Evolutionary conservation across 202 grass and related monocot species (phyloP).

Genomic region (Brachypodium distachyon): DNA sequence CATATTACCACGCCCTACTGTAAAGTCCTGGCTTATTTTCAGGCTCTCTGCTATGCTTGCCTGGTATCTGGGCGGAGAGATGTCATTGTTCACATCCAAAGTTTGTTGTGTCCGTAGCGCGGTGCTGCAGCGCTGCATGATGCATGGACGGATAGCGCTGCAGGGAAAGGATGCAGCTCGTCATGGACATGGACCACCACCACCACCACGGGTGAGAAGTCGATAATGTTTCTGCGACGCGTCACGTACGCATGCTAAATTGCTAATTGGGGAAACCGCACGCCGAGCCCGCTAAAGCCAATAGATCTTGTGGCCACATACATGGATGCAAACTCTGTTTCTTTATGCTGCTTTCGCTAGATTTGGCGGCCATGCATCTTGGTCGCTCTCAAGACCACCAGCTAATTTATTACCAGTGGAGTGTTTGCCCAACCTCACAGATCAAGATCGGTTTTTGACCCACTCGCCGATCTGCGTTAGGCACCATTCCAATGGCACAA

Average conservation of each 20-base stretch:
- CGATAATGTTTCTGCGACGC: background rate
- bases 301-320: background rate
- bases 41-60: no score
- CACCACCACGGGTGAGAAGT: background rate
- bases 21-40: no score
- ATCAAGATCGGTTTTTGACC: background rate
- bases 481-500: background rate
- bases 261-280: background rate
- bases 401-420: background rate
- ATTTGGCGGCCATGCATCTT: background rate
- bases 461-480: background rate
- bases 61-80: no score
- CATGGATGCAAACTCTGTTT: background rate
- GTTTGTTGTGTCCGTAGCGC: background rate
- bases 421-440: background rate
- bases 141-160: background rate
- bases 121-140: background rate
- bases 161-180: background rate
- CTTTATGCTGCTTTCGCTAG: background rate
- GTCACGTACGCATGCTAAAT: no score
- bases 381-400: background rate
- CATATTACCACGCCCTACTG: no score
- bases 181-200: background rate
- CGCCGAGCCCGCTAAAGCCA: background rate
- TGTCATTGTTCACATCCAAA: no score